These are phyloP conservation scores for Postia placenta DNA, from an alignment of 768 basidiomycete genomes.

Conservation along the genomic window DNA sequence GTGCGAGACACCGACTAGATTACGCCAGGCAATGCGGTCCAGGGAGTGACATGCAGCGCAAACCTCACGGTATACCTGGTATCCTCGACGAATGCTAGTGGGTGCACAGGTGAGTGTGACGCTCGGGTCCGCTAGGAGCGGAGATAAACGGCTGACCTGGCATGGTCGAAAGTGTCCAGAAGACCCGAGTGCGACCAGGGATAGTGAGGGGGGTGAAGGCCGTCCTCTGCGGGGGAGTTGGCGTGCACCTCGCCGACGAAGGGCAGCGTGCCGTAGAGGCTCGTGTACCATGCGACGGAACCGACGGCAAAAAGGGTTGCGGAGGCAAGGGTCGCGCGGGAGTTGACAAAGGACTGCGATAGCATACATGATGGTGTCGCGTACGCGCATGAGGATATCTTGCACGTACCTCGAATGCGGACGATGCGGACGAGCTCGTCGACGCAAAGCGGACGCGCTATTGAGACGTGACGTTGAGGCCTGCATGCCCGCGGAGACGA, in stretches of 20 bases:
- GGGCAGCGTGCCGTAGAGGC: conserved; percentile 85
- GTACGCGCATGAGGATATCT: not conserved
- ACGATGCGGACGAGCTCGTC: conserved; percentile 47
- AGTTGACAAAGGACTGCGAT: conserved; percentile 55
- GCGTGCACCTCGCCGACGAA: conserved; percentile 92
- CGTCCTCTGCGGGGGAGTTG: conserved; percentile 88
- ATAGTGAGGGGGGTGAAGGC: conserved; percentile 79
- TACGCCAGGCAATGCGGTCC: conserved; percentile 99
- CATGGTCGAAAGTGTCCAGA: conserved; percentile 93
- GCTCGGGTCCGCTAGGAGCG: conserved; percentile 10
- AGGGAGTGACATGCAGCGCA: conserved; percentile 99
- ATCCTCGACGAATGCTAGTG: conserved; percentile 86
- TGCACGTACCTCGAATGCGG: conserved; percentile 57
- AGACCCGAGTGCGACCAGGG: conserved; percentile 91
- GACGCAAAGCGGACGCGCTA: conserved; percentile 69
- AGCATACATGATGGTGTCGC: not conserved
- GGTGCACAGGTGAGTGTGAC: conserved; percentile 6
- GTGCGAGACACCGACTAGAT: conserved; percentile 97
- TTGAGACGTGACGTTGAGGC: conserved; percentile 12
- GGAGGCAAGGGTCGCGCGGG: conserved; percentile 69
- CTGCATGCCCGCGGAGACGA: not conserved
- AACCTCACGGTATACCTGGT: conserved; percentile 97
- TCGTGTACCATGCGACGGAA: conserved; percentile 94
- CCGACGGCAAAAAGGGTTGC: conserved; percentile 76
- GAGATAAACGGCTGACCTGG: conserved; percentile 74